Evolutionary conservation across 2,329 filamentous ascomycete genomes (phyloP).

Genomic region (Gyromitra esculenta): DNA sequence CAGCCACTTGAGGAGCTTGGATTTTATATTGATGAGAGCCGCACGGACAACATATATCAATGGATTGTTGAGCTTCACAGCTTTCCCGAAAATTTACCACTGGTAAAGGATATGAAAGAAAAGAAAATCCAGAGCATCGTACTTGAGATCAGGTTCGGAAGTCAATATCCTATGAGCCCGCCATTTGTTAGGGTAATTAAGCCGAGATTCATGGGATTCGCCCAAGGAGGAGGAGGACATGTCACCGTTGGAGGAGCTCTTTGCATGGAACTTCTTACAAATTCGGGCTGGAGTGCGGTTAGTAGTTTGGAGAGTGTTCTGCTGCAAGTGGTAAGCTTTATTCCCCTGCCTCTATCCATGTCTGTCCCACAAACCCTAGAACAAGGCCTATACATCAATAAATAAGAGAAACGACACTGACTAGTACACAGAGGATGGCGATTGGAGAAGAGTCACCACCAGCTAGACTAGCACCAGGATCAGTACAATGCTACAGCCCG

Average conservation of each 20-base stretch:
- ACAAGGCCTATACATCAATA: not conserved
- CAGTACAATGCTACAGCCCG: slow-evolving; percentile 68
- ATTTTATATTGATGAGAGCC: slow-evolving; percentile 79
- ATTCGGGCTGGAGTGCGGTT: slow-evolving; percentile 79
- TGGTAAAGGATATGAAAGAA: slow-evolving; percentile 78
- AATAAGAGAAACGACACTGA: not conserved
- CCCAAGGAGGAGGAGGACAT: slow-evolving; percentile 80
- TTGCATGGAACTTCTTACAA: slow-evolving; percentile 77
- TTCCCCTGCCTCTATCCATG: not conserved
- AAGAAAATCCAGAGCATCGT: slow-evolving; percentile 73
- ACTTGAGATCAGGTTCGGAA: slow-evolving; percentile 81
- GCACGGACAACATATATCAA: slow-evolving; percentile 80
- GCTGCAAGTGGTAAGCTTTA: slow-evolving; percentile 69
- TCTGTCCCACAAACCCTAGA: no score
- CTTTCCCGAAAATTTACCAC: slow-evolving; percentile 74
- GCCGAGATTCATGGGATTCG: slow-evolving; percentile 79
- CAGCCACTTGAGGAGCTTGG: slow-evolving; percentile 74
- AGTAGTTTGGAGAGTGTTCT: slow-evolving; percentile 80
- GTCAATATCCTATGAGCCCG: slow-evolving; percentile 78
- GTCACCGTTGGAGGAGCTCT: slow-evolving; percentile 85
- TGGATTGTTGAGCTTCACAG: slow-evolving; percentile 92
- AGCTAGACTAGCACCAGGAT: slow-evolving; percentile 69
- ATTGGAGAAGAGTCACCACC: slow-evolving; percentile 74
- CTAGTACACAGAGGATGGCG: slow-evolving; percentile 68
- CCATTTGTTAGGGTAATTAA: slow-evolving; percentile 86